Evolutionary conservation across 2,329 filamentous ascomycete species (phyloP).

Genomic region (Ascochyta pisi): DNA sequence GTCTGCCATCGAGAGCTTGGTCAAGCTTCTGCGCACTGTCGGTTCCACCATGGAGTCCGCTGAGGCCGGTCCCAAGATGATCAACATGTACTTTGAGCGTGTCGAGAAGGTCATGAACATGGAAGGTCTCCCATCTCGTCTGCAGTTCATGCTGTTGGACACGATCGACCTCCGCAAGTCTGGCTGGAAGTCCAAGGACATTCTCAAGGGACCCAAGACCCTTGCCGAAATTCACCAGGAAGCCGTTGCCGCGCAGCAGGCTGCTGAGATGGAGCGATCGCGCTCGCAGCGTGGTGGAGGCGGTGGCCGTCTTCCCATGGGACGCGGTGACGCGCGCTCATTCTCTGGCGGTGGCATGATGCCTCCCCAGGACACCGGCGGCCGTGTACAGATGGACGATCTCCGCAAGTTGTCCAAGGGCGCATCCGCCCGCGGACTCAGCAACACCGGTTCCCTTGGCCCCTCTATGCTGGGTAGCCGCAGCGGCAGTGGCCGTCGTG

Average conservation of each 20-base stretch:
- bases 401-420: conserved; percentile 77
- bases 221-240: conserved; percentile 89
- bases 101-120: conserved; percentile 84
- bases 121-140: conserved; percentile 77
- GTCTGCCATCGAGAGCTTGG: conserved; percentile 93
- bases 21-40: conserved; percentile 89
- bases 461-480: conserved; percentile 87
- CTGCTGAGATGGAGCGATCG: conserved; percentile 71
- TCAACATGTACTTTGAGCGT: conserved; percentile 92
- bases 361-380: conserved; percentile 73
- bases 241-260: conserved; percentile 79
- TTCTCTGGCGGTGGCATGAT: conserved; percentile 76
- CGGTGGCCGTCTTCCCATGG: conserved; percentile 73
- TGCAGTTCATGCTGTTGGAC: conserved; percentile 97
- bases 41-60: conserved; percentile 83
- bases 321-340: conserved; percentile 85
- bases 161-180: conserved; percentile 80
- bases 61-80: conserved; percentile 81
- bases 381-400: conserved; percentile 90
- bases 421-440: conserved; percentile 65
- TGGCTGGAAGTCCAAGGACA: conserved; percentile 86
- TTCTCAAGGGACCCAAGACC: conserved; percentile 95
- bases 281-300: conserved; percentile 71
- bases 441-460: conserved; percentile 66
- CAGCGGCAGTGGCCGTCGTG: conserved; percentile 84